Conservation (phyloP, 1,139 yeast genomes). For the Yamadazyma dushanensis region DNA sequence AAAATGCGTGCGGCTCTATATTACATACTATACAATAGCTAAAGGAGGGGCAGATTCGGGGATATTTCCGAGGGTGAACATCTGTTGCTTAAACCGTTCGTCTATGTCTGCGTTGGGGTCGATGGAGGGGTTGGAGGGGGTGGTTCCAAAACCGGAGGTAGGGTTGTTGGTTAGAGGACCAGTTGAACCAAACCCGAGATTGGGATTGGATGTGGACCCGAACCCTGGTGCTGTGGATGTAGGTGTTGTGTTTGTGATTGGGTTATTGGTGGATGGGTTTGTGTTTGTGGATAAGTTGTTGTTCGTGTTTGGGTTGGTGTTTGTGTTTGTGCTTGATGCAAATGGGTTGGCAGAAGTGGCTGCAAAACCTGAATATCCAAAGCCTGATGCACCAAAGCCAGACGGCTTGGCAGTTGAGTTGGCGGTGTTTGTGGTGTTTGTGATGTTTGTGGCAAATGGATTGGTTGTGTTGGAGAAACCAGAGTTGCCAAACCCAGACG, state of each 20-base stretch:
- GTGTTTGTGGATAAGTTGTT: background rate
- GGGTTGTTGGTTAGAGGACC: background rate
- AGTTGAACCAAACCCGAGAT: background rate
- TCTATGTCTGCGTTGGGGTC: conserved; percentile 34
- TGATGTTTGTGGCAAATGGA: too few relatives aligned
- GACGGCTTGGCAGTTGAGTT: too few relatives aligned
- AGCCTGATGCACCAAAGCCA: conserved; percentile 9
- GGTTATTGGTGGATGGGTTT: background rate
- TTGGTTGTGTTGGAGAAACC: conserved; percentile 2
- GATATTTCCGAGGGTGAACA: conserved; percentile 62
- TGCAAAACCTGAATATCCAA: conserved; percentile 12
- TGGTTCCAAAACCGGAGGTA: conserved; percentile 1
- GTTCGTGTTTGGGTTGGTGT: background rate
- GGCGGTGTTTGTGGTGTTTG: too few relatives aligned
- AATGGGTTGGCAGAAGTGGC: background rate
- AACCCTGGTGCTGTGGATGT: conserved; percentile 5
- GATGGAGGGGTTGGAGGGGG: background rate
- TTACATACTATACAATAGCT: conserved; percentile 6
- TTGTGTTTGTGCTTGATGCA: background rate
- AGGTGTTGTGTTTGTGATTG: background rate
- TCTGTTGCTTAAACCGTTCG: conserved; percentile 49
- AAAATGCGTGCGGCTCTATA: too few relatives aligned
- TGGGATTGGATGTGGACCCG: conserved; percentile 3
- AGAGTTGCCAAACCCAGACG: conserved; percentile 12
- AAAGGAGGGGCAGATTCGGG: conserved; percentile 83